These are phyloP conservation scores for Withania somnifera DNA, from an alignment of 305 asterid genomes.

Conservation along the genomic window DNA sequence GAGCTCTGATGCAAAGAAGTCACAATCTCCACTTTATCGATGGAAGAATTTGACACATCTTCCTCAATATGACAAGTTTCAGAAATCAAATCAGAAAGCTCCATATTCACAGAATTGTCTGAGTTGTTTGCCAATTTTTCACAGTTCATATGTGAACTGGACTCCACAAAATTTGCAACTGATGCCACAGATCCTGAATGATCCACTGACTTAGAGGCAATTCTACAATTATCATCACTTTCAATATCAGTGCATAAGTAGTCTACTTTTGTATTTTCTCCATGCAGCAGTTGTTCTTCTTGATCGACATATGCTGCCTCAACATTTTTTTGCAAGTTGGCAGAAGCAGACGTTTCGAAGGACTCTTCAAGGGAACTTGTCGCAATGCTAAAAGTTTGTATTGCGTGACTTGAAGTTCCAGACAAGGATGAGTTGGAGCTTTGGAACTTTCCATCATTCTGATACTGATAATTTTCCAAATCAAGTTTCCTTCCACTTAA, in stretches of 20 bases:
- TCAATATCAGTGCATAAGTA: slow-evolving; percentile 38
- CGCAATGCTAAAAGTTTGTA: slow-evolving; percentile 33
- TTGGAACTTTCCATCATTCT: slow-evolving; percentile 40
- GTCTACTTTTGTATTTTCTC: slow-evolving; percentile 41
- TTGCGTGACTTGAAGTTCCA: slow-evolving; percentile 54
- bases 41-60: slow-evolving; percentile 25
- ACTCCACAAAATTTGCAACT: slow-evolving; percentile 33
- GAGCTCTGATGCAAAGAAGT: slow-evolving; percentile 33
- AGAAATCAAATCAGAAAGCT: slow-evolving; percentile 22
- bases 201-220: slow-evolving; percentile 23
- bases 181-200: slow-evolving; percentile 23
- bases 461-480: slow-evolving; percentile 46
- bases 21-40: slow-evolving; percentile 31
- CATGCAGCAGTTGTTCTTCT: slow-evolving; percentile 25
- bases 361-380: slow-evolving; percentile 45
- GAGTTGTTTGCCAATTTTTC: slow-evolving; percentile 23
- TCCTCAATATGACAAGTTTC: slow-evolving; percentile 33
- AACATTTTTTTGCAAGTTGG: slow-evolving; percentile 21
- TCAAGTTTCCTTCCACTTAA: slow-evolving; percentile 59
- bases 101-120: slow-evolving; percentile 15
- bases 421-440: slow-evolving; percentile 63
- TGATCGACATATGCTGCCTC: slow-evolving; percentile 23
- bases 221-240: slow-evolving; percentile 27
- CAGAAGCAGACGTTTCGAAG: slow-evolving; percentile 24
- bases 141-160: slow-evolving; percentile 24